These are phyloP conservation scores for Physcomitrium patens DNA, from an alignment of 225 moss, liverwort and hornwort genomes.

Conservation along the genomic window DNA sequence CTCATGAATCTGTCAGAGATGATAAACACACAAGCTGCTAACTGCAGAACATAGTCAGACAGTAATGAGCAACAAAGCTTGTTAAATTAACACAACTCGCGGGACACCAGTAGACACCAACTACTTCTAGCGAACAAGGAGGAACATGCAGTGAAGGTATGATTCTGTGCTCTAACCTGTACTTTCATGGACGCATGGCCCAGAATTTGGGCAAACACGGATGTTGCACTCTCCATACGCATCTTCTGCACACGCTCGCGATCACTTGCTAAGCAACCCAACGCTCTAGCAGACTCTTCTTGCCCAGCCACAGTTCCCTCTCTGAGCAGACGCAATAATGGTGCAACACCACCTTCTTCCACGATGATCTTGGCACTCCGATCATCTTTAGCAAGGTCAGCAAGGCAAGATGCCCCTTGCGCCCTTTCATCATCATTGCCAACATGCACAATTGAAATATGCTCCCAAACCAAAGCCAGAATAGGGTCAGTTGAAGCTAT, in stretches of 20 bases:
- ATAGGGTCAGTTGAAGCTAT: conserved; percentile 69
- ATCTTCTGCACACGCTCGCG: conserved; percentile 53
- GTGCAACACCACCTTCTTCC: conserved; percentile 76
- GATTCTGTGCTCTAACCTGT: conserved; percentile 35
- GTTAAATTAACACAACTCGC: neutral
- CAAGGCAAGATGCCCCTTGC: conserved; percentile 49
- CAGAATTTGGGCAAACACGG: conserved; percentile 59
- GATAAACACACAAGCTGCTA: neutral
- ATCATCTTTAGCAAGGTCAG: conserved; percentile 49
- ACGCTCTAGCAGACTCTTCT: conserved; percentile 66
- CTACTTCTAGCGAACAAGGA: neutral
- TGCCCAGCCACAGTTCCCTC: conserved; percentile 65
- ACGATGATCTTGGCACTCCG: conserved; percentile 78
- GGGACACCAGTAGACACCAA: neutral
- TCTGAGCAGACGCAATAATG: conserved; percentile 64
- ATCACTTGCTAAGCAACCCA: conserved; percentile 61
- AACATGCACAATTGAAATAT: conserved; percentile 65
- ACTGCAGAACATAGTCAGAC: neutral
- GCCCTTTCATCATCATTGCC: conserved; percentile 48
- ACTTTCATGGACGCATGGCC: conserved; percentile 76
- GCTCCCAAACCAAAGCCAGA: conserved; percentile 71
- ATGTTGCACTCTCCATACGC: conserved; percentile 55
- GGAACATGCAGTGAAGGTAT: conserved; percentile 10
- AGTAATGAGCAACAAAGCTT: neutral
- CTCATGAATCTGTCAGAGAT: too few relatives aligned